phyloP scores from a whole-genome alignment of 768 basidiomycete species.

The Pleurotus tuber-regium region DNA sequence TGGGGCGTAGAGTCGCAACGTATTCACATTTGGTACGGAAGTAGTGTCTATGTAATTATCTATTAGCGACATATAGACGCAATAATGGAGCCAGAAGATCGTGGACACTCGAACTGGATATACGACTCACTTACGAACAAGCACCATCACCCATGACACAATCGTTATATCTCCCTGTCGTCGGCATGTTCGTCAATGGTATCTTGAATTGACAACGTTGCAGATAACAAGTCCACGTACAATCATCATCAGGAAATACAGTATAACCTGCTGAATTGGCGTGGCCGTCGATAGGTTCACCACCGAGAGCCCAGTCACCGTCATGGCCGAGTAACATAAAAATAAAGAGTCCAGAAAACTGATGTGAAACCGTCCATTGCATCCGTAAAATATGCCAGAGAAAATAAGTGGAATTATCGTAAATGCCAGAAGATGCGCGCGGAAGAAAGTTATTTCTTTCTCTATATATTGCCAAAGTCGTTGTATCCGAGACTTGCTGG shows the following conservation, averaged over 20 bases:
- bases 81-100: background rate
- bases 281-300: conserved; percentile 50
- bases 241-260: conserved; percentile 53
- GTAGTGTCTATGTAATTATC: conserved; percentile 31
- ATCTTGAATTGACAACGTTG: background rate
- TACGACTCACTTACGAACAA: conserved; percentile 49
- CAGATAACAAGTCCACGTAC: conserved; percentile 25
- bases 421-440: conserved; percentile 49
- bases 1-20: conserved; percentile 20
- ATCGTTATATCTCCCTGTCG: conserved; percentile 43
- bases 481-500: background rate
- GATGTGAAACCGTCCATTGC: conserved; percentile 51
- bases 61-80: background rate
- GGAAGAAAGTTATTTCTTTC: conserved; percentile 46
- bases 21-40: conserved; percentile 43
- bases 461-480: background rate
- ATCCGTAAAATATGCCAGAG: conserved; percentile 64
- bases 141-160: conserved; percentile 65
- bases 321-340: conserved; percentile 59
- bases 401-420: conserved; percentile 56
- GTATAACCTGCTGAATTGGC: conserved; percentile 44
- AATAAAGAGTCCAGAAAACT: conserved; percentile 57
- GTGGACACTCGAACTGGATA: no score
- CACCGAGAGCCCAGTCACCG: conserved; percentile 45
- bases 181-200: background rate